phyloP scores from a whole-genome alignment of 768 basidiomycete species.

The Phlebiopsis gigantea region DNA sequence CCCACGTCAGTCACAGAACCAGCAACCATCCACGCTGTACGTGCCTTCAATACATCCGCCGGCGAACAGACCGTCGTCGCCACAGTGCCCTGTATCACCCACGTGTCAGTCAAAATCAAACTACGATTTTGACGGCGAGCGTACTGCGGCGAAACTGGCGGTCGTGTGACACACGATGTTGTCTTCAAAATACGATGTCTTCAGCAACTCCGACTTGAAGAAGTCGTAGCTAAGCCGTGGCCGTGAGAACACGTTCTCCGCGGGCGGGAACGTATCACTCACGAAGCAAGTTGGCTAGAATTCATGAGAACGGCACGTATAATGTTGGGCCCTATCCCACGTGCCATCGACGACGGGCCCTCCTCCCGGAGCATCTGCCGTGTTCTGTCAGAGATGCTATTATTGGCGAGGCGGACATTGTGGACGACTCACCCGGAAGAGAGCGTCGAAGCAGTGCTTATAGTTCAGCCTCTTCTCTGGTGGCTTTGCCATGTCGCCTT shows the following conservation, averaged over 20 bases:
- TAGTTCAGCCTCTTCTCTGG: conserved; percentile 88
- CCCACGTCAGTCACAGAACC: not conserved
- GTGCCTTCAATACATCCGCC: conserved; percentile 76
- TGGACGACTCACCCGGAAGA: conserved; percentile 62
- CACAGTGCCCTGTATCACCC: conserved; percentile 60
- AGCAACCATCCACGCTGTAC: conserved; percentile 1
- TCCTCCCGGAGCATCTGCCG: conserved; percentile 76
- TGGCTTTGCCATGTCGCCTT: conserved; percentile 87
- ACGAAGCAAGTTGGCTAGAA: conserved; percentile 88
- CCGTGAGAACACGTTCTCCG: not conserved
- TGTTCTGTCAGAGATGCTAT: conserved; percentile 29
- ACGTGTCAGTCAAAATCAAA: not conserved
- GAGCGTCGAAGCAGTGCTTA: conserved; percentile 83
- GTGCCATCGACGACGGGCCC: conserved; percentile 65
- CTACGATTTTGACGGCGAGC: conserved; percentile 21
- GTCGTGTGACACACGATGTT: conserved; percentile 82
- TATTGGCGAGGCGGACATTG: conserved; percentile 5
- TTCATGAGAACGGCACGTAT: conserved; percentile 88
- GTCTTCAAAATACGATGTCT: conserved; percentile 68
- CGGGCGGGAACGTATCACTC: conserved; percentile 27
- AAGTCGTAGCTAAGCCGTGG: conserved; percentile 66
- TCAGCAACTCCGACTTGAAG: conserved; percentile 80
- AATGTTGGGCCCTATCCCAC: conserved; percentile 81
- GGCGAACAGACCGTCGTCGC: conserved; percentile 88
- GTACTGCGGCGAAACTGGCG: conserved; percentile 79